phyloP scores from a whole-genome alignment of 352 stramenopile genomes.

The Phytophthora brassicae region DNA sequence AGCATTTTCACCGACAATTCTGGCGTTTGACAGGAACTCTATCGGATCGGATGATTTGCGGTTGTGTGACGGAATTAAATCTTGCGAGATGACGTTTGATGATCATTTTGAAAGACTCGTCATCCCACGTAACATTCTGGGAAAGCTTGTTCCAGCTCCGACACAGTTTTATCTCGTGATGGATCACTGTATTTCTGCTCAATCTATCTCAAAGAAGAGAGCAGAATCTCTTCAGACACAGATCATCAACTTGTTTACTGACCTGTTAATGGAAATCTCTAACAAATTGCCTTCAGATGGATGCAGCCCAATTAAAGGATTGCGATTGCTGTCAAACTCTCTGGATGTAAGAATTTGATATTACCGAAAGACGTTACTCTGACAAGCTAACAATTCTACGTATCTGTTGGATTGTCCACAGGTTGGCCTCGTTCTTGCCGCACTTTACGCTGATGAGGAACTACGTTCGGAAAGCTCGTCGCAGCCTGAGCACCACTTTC shows the following conservation, averaged over 20 bases:
- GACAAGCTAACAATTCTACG: slow-evolving; percentile 16
- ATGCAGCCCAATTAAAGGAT: slow-evolving; percentile 27
- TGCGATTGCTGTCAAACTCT: slow-evolving; percentile 37
- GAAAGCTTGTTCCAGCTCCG: slow-evolving; percentile 18
- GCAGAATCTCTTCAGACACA: slow-evolving; percentile 26
- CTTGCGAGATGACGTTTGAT: slow-evolving; percentile 20
- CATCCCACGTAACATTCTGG: slow-evolving; percentile 25
- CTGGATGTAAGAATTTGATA: slow-evolving; percentile 40
- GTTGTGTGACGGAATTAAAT: slow-evolving; percentile 23
- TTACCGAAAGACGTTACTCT: background rate
- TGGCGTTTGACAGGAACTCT: slow-evolving; percentile 11
- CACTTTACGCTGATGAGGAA: slow-evolving; percentile 38
- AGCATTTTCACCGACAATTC: slow-evolving; percentile 25
- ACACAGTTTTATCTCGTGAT: slow-evolving; percentile 10
- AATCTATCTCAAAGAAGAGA: slow-evolving; percentile 41
- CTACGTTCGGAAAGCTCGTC: slow-evolving; percentile 4
- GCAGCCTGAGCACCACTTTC: slow-evolving; percentile 7
- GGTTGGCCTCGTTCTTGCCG: slow-evolving; percentile 42
- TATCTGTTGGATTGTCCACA: slow-evolving; percentile 13
- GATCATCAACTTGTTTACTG: slow-evolving; percentile 33
- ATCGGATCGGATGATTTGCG: background rate
- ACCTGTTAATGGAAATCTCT: slow-evolving; percentile 46
- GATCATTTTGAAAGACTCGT: slow-evolving; percentile 39
- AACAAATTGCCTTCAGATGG: slow-evolving; percentile 34
- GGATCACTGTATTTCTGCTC: slow-evolving; percentile 8